A percentile compares a stretch with the other conserved stretches of the same genome.
Evolutionary conservation across 768 basidiomycete species (phyloP).

Genomic region (Naganishia onofrii): DNA sequence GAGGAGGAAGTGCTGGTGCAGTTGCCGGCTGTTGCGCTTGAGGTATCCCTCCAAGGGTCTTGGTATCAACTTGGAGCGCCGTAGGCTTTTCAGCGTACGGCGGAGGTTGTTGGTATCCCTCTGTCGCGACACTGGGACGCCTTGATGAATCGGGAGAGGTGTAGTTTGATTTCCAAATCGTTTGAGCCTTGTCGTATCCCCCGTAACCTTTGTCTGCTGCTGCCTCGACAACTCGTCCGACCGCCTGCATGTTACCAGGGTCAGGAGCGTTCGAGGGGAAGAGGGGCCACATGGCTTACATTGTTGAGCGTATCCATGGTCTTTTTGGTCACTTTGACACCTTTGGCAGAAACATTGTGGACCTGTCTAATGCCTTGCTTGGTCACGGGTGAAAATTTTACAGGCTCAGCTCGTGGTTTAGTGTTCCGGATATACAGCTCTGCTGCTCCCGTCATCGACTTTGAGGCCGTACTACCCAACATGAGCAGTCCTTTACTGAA

Average conservation of each 20-base stretch:
- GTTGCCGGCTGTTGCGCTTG: background rate
- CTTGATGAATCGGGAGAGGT: background rate
- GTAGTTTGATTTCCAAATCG: constrained; percentile 8
- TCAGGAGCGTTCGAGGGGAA: background rate
- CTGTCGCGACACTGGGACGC: background rate
- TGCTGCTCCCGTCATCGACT: constrained; percentile 64
- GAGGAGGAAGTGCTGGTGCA: background rate
- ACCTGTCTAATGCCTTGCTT: constrained; percentile 62
- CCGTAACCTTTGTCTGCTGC: constrained; percentile 21
- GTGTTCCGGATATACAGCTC: constrained; percentile 64
- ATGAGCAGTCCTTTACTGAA: constrained; percentile 66
- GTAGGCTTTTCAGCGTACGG: constrained; percentile 11
- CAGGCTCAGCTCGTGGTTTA: constrained; percentile 58
- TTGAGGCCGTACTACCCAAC: constrained; percentile 64
- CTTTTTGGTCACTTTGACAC: constrained; percentile 64
- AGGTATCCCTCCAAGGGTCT: background rate
- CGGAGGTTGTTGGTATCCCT: background rate
- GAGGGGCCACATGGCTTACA: constrained; percentile 36
- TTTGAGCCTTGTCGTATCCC: constrained; percentile 27
- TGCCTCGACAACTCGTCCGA: constrained; percentile 24
- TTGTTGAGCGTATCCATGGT: constrained; percentile 64
- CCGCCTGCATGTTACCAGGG: constrained; percentile 8
- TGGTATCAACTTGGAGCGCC: background rate
- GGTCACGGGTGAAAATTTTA: constrained; percentile 64
- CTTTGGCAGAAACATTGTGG: constrained; percentile 66